Conservation (phyloP, 768 basidiomycete genomes). For the Pisolithus microcarpus region DNA sequence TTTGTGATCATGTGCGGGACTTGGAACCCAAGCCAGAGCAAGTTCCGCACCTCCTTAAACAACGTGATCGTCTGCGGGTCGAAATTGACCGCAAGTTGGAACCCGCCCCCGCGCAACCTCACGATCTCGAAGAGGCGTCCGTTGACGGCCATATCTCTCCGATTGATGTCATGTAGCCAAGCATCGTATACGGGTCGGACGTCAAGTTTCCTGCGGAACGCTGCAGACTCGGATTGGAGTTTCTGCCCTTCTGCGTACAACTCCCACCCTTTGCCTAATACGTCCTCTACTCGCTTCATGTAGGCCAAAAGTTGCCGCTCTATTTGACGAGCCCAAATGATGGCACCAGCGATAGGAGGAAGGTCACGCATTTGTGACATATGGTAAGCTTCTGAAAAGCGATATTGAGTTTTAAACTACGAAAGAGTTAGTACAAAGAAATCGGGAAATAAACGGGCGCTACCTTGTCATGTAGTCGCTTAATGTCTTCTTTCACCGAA, state of each 20-base stretch:
- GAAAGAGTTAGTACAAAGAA: constrained; percentile 1
- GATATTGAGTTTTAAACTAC: constrained; percentile 94
- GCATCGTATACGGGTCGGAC: constrained; percentile 92
- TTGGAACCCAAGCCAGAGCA: constrained; percentile 93
- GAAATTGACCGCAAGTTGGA: constrained; percentile 92
- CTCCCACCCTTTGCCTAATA: constrained; percentile 97
- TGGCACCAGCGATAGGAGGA: constrained; percentile 95
- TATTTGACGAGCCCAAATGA: constrained; percentile 99
- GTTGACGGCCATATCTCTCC: constrained; percentile 85
- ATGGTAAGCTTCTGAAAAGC: constrained; percentile 90
- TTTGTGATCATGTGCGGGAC: constrained; percentile 93
- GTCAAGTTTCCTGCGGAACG: constrained; percentile 95
- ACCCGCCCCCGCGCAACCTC: constrained; percentile 61
- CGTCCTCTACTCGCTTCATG: constrained; percentile 99
- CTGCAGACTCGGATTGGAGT: constrained; percentile 82
- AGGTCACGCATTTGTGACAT: constrained; percentile 99
- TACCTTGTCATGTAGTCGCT: constrained; percentile 88
- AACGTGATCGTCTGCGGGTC: constrained; percentile 97
- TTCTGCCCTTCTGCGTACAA: constrained; percentile 99
- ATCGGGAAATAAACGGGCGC: background rate
- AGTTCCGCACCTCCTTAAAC: constrained; percentile 96
- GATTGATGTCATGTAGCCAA: constrained; percentile 92
- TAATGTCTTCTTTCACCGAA: constrained; percentile 97
- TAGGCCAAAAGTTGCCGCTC: constrained; percentile 92
- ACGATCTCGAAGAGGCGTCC: constrained; percentile 93